phyloP scores from a whole-genome alignment of 2,329 filamentous ascomycete genomes.

The Karstenula rhodostoma region DNA sequence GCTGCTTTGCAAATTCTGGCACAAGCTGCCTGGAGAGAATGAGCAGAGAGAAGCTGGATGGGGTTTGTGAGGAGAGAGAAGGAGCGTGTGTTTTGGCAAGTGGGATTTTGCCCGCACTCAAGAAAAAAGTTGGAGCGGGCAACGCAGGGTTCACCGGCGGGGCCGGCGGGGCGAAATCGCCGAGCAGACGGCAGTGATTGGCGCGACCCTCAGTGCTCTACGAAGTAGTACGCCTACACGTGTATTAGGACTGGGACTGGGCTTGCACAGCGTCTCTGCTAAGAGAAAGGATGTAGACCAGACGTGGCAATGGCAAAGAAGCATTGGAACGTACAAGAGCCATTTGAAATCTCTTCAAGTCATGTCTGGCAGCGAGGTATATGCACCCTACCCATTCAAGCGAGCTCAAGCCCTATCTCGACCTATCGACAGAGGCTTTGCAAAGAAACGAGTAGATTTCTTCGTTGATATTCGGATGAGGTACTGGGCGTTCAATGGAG shows the following conservation, averaged over 20 bases:
- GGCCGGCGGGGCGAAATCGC: constrained; percentile 5
- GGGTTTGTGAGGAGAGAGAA: neutral
- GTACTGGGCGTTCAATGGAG: neutral
- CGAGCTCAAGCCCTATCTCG: neutral
- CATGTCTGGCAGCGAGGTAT: neutral
- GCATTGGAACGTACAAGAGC: neutral
- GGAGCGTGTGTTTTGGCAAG: constrained; percentile 13
- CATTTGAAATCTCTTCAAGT: neutral
- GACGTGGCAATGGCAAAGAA: neutral
- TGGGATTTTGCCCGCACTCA: constrained; percentile 15
- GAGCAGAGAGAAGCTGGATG: neutral
- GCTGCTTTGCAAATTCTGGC: constrained; percentile 21
- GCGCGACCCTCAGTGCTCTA: neutral
- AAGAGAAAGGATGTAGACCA: neutral
- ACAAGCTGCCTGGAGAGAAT: constrained; percentile 14
- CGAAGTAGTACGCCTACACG: neutral
- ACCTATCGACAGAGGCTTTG: neutral
- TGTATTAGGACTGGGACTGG: neutral
- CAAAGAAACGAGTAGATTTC: neutral
- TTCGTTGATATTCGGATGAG: neutral
- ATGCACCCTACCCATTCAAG: neutral
- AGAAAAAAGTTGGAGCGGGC: constrained; percentile 13
- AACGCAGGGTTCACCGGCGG: constrained; percentile 13
- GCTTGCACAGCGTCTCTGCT: neutral
- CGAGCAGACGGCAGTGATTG: constrained; percentile 5